A percentile compares a stretch with the other conserved stretches of the same genome.
phyloP scores from a whole-genome alignment of 1,139 yeast species.

The Suhomyces wounanorum region DNA sequence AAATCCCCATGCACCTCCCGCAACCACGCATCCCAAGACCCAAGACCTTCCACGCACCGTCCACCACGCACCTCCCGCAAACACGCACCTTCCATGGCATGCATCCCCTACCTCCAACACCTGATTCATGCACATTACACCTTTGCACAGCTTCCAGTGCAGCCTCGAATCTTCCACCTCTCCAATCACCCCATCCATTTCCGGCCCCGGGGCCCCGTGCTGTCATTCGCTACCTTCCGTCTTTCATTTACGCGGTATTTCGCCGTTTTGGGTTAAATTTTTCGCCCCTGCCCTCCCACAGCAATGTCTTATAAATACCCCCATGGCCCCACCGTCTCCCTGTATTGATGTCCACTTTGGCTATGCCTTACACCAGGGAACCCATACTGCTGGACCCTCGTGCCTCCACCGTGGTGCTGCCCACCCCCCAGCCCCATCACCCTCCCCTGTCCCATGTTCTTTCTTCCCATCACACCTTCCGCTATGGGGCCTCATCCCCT shows the following conservation, averaged over 20 bases:
- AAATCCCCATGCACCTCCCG: neutral
- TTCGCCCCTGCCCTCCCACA: conserved; percentile 6
- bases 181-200: conserved; percentile 1
- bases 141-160: neutral
- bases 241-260: neutral
- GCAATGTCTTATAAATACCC: conserved; percentile 7
- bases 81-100: neutral
- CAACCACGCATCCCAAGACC: neutral
- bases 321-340: neutral
- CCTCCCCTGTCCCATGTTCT: neutral
- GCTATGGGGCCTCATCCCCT: conserved; percentile 9
- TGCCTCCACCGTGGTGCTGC: neutral
- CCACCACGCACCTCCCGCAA: neutral
- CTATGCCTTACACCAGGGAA: conserved; percentile 7
- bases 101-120: neutral
- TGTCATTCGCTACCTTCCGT: neutral
- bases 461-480: conserved; percentile 7
- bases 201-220: neutral
- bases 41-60: no score
- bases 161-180: neutral
- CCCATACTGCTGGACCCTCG: neutral
- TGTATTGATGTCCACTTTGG: conserved; percentile 5
- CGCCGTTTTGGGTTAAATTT: conserved; percentile 8
- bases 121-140: neutral
- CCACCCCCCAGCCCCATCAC: conserved; percentile 1